phyloP scores from a whole-genome alignment of 169 alveolate species.

The Plasmodium gonderi region DNA sequence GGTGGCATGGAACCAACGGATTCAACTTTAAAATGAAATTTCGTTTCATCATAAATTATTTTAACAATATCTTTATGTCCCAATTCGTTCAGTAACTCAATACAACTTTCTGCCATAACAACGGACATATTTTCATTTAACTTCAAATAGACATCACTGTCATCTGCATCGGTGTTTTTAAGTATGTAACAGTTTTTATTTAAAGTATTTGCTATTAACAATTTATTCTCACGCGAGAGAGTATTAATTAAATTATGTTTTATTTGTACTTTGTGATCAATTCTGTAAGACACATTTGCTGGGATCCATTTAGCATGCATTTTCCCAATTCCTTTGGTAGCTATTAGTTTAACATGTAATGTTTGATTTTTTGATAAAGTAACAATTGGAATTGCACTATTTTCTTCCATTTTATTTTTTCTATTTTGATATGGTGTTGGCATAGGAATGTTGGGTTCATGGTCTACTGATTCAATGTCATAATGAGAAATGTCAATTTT shows the following conservation, averaged over 20 bases:
- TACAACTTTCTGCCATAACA: slow-evolving; percentile 80
- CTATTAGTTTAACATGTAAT: slow-evolving; percentile 93
- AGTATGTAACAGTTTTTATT: slow-evolving; percentile 58
- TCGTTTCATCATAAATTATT: slow-evolving; percentile 83
- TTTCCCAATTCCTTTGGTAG: slow-evolving; percentile 97
- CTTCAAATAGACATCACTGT: slow-evolving; percentile 15
- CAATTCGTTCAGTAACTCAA: slow-evolving; percentile 78
- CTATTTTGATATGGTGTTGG: slow-evolving; percentile 60
- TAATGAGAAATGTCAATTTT: slow-evolving; percentile 90
- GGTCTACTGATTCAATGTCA: slow-evolving; percentile 83
- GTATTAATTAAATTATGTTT: slow-evolving; percentile 83
- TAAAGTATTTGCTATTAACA: slow-evolving; percentile 50
- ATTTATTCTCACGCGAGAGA: slow-evolving; percentile 49
- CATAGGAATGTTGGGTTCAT: slow-evolving; percentile 78
- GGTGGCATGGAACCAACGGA: slow-evolving; percentile 96
- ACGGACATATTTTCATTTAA: slow-evolving; percentile 70
- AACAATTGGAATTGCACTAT: slow-evolving; percentile 93
- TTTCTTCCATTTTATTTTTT: slow-evolving; percentile 76
- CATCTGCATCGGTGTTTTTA: slow-evolving; percentile 66
- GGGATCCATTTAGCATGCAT: slow-evolving; percentile 98
- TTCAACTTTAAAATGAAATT: slow-evolving; percentile 85
- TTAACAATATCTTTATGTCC: slow-evolving; percentile 81
- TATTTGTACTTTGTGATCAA: slow-evolving; percentile 83
- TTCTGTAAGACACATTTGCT: slow-evolving; percentile 91
- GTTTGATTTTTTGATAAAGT: slow-evolving; percentile 93